Conservation (phyloP, 305 asterid species). For the Fraxinus greggii region DNA sequence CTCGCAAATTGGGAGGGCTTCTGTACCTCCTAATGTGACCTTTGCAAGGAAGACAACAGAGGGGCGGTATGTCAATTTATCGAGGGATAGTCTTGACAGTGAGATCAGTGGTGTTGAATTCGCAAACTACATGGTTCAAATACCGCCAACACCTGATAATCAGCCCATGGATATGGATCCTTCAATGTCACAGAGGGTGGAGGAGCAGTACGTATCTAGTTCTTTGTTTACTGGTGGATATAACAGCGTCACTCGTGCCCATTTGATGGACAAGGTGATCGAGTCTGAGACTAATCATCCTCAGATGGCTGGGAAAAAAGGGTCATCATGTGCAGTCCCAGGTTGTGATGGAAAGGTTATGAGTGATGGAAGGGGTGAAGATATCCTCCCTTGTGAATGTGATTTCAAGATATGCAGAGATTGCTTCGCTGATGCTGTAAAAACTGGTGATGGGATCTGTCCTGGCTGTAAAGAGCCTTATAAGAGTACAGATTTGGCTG, state of each 20-base stretch:
- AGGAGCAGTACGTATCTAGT: slow-evolving; percentile 90
- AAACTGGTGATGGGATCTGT: slow-evolving; percentile 75
- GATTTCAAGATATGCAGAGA: slow-evolving; percentile 95
- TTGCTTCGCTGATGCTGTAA: slow-evolving; percentile 74
- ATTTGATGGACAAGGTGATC: slow-evolving; percentile 93
- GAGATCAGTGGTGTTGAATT: slow-evolving; percentile 65
- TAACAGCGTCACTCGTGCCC: slow-evolving; percentile 86
- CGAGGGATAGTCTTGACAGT: slow-evolving; percentile 78
- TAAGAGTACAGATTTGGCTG: slow-evolving; percentile 62
- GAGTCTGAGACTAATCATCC: slow-evolving; percentile 87
- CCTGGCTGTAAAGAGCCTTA: slow-evolving; percentile 95
- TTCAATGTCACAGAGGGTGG: slow-evolving; percentile 76
- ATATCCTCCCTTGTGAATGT: slow-evolving; percentile 90
- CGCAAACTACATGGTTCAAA: slow-evolving; percentile 72
- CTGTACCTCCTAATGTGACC: slow-evolving; percentile 49
- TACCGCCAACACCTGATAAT: slow-evolving; percentile 92
- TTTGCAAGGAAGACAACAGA: slow-evolving; percentile 73
- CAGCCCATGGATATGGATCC: slow-evolving; percentile 88
- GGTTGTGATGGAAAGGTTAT: slow-evolving; percentile 94
- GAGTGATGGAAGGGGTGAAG: slow-evolving; percentile 90
- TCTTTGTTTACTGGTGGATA: slow-evolving; percentile 89
- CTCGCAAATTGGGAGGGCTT: slow-evolving; percentile 39
- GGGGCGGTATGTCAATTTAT: slow-evolving; percentile 74
- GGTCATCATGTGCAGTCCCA: slow-evolving; percentile 75
- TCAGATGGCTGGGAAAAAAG: slow-evolving; percentile 94